Evolutionary conservation across 2,329 filamentous ascomycete genomes (phyloP).

Genomic region (Xylariaceae sp.): DNA sequence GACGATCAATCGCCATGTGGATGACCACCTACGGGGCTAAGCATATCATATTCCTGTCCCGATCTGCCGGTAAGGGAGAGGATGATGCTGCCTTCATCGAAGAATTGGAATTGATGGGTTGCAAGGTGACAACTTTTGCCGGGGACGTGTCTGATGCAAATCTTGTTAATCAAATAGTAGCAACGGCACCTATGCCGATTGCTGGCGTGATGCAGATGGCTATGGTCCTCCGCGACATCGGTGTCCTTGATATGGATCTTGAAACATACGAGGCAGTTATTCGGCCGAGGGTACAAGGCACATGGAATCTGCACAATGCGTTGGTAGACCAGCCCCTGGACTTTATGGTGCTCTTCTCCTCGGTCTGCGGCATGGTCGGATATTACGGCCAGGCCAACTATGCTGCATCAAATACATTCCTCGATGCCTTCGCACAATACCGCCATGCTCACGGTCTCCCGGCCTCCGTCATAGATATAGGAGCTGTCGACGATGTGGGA

Average conservation of each 20-base stretch:
- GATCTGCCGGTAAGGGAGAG: too few relatives aligned
- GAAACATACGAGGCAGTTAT: conserved; percentile 17
- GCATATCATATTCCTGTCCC: too few relatives aligned
- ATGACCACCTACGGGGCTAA: too few relatives aligned
- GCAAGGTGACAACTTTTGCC: conserved; percentile 30
- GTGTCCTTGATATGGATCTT: conserved; percentile 27
- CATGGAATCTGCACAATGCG: conserved; percentile 10
- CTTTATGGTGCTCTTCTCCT: conserved; percentile 36
- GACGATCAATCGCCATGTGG: too few relatives aligned
- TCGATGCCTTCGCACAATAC: too few relatives aligned
- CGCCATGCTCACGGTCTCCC: too few relatives aligned
- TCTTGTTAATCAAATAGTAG: too few relatives aligned
- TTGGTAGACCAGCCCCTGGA: conserved; percentile 25
- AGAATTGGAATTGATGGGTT: too few relatives aligned
- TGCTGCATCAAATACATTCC: conserved; percentile 30
- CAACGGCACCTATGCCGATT: conserved; percentile 42
- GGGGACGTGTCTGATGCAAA: too few relatives aligned
- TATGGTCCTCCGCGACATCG: conserved; percentile 13
- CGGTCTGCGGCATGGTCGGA: conserved; percentile 19
- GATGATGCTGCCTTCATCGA: too few relatives aligned
- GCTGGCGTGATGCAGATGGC: conserved; percentile 12
- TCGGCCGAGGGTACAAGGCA: conserved; percentile 24
- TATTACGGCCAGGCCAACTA: conserved; percentile 27
- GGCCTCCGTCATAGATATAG: too few relatives aligned
- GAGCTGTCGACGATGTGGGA: too few relatives aligned